These are phyloP conservation scores for Pholiota microspora DNA, from an alignment of 768 basidiomycete genomes.

Conservation along the genomic window DNA sequence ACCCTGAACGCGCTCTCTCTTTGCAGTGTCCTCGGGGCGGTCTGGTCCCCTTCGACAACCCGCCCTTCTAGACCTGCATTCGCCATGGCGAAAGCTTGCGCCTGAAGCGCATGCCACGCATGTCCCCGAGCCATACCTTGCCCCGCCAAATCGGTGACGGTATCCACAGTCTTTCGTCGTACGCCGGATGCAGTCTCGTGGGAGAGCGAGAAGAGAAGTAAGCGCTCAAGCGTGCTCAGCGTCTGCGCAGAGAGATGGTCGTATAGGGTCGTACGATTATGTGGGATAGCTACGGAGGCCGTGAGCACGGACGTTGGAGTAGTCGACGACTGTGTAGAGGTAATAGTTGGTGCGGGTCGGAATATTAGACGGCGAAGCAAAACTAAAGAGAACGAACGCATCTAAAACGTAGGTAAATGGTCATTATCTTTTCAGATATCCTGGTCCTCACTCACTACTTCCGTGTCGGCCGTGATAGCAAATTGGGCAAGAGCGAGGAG, in stretches of 20 bases:
- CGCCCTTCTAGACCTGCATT: conserved; percentile 25
- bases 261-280: conserved; percentile 59
- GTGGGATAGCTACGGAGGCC: conserved; percentile 16
- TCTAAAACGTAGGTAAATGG: conserved; percentile 54
- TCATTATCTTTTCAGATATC: too few relatives aligned
- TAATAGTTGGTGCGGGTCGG: conserved; percentile 42
- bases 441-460: conserved; percentile 75
- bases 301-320: conserved; percentile 15
- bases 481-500: conserved; percentile 79
- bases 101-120: conserved; percentile 81
- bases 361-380: conserved; percentile 79
- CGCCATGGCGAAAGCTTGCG: conserved; percentile 67
- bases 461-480: conserved; percentile 72
- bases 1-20: conserved; percentile 68
- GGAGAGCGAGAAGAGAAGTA: conserved; percentile 66
- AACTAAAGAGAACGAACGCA: conserved; percentile 84
- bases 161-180: conserved; percentile 70
- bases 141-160: conserved; percentile 73
- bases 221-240: conserved; percentile 65
- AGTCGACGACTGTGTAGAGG: conserved; percentile 14
- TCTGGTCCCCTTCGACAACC: conserved; percentile 3
- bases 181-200: conserved; percentile 61
- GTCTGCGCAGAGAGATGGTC: conserved; percentile 72
- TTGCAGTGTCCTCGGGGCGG: conserved; percentile 25
- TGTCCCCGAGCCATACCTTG: conserved; percentile 72